Base-by-base conservation (phyloP, 768 basidiomycete species). In the Lanmaoa pseudosensibilis region DNA sequence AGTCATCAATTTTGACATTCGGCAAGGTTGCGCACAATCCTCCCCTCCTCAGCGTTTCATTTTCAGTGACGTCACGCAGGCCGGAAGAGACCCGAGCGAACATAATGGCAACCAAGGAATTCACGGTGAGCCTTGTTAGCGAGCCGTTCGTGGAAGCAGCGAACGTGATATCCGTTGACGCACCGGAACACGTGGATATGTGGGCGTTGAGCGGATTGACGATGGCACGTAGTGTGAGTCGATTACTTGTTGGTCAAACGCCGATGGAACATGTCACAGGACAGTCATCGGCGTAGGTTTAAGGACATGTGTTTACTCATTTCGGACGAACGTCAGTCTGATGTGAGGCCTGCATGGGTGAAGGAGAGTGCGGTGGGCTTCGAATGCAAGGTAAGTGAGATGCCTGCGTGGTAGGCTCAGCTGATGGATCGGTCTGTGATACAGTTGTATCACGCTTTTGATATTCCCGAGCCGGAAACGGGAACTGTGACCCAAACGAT, bases 111-210 rank as follows among this genome's bases (percentile, higher is more conserved):
- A 86, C 82, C 16, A 84, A 83, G 57, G 78, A 87, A 65, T 92
- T 92, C 69, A 84, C 83, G 9, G 81, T 86, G 48, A 87, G 83
- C 63, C 83, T 88, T 50, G 83, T 93, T 61, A 87, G 84, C 53
- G 86, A 90, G 68, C 72, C 82, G 0, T 82, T 85, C 60, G 71
- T 78, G 47, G 81, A 85, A 62, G 79, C 81, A 3, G 83, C 82
- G 9, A 86, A 86, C 64, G 69, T 72, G 47, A 74, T 78, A n/a
- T 75, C 82, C 9, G 76, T 83, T 23, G 83, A 86, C 54, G 77
- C 82, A 16, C 83, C 83, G 41, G 74, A 74, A 5, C 68, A 78
- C 43, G 73, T 77, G 30, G 75, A 82, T 62, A 83, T 86, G 69
- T 88, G 85, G 86, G 69, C 76, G 43, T 69, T 86, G 51, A 83